phyloP scores from a whole-genome alignment of 306 rosid genomes.

The Acacia confusa region DNA sequence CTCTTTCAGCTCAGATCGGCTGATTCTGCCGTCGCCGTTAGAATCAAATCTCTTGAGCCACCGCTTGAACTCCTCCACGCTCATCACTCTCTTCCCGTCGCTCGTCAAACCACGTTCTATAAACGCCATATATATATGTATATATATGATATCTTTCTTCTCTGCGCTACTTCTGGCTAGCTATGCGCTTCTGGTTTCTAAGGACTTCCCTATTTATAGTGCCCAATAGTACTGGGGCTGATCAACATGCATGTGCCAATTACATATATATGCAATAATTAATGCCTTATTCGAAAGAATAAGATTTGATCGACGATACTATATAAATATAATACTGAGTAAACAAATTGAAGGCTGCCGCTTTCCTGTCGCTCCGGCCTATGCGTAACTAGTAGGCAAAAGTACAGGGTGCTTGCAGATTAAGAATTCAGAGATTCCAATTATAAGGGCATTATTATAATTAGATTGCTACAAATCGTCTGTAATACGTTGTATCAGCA shows the following conservation, averaged over 20 bases:
- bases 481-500: background rate
- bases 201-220: background rate
- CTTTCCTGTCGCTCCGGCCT: background rate
- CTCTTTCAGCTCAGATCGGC: slow-evolving; percentile 30
- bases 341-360: background rate
- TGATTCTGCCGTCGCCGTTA: slow-evolving; percentile 32
- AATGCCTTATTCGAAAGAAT: background rate
- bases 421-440: background rate
- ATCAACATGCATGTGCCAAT: background rate
- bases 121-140: slow-evolving; percentile 18
- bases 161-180: background rate
- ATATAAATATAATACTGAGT: background rate
- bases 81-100: slow-evolving; percentile 41
- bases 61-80: slow-evolving; percentile 35
- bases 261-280: background rate
- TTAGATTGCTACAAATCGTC: background rate
- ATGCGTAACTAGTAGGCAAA: background rate
- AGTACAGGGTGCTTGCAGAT: background rate
- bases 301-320: background rate
- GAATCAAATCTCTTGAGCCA: slow-evolving; percentile 40
- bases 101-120: slow-evolving; percentile 18
- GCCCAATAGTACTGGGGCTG: background rate
- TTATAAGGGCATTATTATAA: background rate
- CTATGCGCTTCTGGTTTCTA: background rate
- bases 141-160: background rate